phyloP scores from a whole-genome alignment of 257 asterid species.

The Forsythia viridissima region DNA sequence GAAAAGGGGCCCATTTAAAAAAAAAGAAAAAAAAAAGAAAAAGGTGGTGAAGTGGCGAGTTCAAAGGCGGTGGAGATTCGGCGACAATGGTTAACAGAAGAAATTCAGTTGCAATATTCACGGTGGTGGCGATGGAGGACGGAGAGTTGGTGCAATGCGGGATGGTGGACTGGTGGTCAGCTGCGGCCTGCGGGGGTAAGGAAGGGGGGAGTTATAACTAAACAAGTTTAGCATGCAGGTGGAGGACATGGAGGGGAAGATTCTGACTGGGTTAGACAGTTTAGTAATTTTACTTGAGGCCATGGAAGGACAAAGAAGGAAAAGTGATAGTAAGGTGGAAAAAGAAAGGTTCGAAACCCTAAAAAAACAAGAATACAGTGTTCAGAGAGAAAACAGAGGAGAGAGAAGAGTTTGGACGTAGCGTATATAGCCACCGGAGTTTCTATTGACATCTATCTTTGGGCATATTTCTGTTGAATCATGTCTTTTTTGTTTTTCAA shows the following conservation, averaged over 20 bases:
- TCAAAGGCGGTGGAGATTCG: conserved; percentile 50
- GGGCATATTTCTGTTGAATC: no score
- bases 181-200: conserved; percentile 61
- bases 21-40: no score
- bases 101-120: conserved; percentile 46
- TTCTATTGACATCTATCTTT: conserved; percentile 46
- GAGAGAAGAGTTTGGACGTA: conserved; percentile 57
- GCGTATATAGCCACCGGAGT: conserved; percentile 41
- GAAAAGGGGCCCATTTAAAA: no score
- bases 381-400: conserved; percentile 41
- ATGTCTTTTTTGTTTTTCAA: no score
- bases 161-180: conserved; percentile 59
- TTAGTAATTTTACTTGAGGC: conserved; percentile 45
- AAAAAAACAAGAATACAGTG: conserved; percentile 34
- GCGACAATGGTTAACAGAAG: conserved; percentile 74
- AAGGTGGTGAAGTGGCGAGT: conserved; percentile 70
- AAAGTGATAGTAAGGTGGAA: conserved; percentile 31
- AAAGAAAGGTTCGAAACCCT: conserved; percentile 37
- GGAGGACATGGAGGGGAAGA: conserved; percentile 79
- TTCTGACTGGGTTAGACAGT: conserved; percentile 53
- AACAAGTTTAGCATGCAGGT: conserved; percentile 65
- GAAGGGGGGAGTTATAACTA: conserved; percentile 58
- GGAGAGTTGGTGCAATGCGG: conserved; percentile 48
- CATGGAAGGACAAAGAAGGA: conserved; percentile 57
- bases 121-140: conserved; percentile 40